A percentile compares a stretch with the other conserved stretches of the same genome.
These are phyloP conservation scores for Teratosphaeria destructans DNA, from an alignment of 2,329 filamentous ascomycete species.

Conservation along the genomic window DNA sequence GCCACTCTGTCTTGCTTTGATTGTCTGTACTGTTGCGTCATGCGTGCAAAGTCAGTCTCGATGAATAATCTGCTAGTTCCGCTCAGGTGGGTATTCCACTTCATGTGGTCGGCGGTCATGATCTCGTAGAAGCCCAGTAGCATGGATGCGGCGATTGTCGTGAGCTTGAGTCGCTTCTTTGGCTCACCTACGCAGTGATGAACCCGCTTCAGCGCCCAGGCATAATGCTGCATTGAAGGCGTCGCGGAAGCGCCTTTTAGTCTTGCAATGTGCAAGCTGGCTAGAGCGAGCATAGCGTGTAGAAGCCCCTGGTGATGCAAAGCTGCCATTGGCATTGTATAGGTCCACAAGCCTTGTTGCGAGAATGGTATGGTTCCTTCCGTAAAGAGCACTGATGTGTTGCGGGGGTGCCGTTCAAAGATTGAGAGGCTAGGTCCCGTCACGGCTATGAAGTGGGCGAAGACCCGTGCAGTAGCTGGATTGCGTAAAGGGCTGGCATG, in stretches of 20 bases:
- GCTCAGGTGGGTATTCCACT: constrained; percentile 88
- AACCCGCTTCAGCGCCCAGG: constrained; percentile 69
- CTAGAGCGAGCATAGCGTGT: constrained; percentile 80
- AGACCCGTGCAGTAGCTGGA: constrained; percentile 67
- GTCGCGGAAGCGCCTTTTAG: constrained; percentile 64
- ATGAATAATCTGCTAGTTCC: constrained; percentile 72
- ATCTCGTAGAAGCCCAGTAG: constrained; percentile 88
- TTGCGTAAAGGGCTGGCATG: constrained; percentile 62
- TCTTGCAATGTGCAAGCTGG: constrained; percentile 78
- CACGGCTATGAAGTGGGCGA: constrained; percentile 84
- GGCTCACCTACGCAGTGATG: constrained; percentile 63
- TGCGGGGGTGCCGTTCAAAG: constrained; percentile 72
- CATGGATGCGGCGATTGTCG: constrained; percentile 79
- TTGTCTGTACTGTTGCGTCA: constrained; percentile 60
- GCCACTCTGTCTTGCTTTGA: constrained; percentile 45
- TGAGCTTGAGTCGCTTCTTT: constrained; percentile 58
- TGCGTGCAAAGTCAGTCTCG: constrained; percentile 67
- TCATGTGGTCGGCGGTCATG: constrained; percentile 85
- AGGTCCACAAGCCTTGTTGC: constrained; percentile 53
- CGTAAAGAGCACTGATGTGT: constrained; percentile 56
- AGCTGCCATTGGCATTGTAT: constrained; percentile 74
- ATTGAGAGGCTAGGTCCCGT: constrained; percentile 79
- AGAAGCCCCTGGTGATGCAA: constrained; percentile 77
- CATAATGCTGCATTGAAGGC: constrained; percentile 84
- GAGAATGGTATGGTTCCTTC: constrained; percentile 51